Base-by-base conservation (phyloP, 768 basidiomycete genomes). In the Suillus bovinus region DNA sequence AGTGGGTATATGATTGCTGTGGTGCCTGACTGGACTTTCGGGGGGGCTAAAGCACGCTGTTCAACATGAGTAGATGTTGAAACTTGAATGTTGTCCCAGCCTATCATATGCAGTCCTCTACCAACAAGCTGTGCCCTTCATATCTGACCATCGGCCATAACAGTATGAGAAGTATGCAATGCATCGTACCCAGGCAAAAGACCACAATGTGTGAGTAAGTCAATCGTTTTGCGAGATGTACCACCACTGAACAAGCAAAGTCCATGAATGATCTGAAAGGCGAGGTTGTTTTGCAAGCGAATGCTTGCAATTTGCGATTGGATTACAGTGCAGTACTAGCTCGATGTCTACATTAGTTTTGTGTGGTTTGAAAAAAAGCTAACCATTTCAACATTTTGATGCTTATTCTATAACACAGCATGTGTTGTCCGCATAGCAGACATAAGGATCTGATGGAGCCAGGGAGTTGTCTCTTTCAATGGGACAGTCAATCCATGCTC, bases 11-110 rank as follows among this genome's bases (percentile, higher is more conserved):
- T 56, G 5, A 76, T 64, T 6, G 67, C 31, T 54, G 76, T 73
- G 0, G 76, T 78, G 2, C 77, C 76, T 2, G 75, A 77, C 42
- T 76, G 74, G 7, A 78, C 77, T 62, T 78, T 79, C 36, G 61
- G 66, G 13, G 69, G 68, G 2, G 67, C 31, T 6, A 31, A 6
- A 6, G 31, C 66, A 0, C 62, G 54, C 60, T 78, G 74, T 61
- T 78, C 75, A 22, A 76, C 66, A 46, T 66, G 69, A 20, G 72
- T 77, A 1, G 76, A 77, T 1, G 66, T 70, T 0, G 63, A 69
- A 31, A 74, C 57, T 44, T 76, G 73, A 54, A 75, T 67, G 63
- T 77, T 78, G 44, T 70, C 68, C 31, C 61, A 68, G 33, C 63
- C 58, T 4, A 66, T 16, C 17, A 53, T 34, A 49, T 69, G 62